These are phyloP conservation scores for Parathielavia hyrcaniae DNA, from an alignment of 495 filamentous ascomycete species.

Conservation along the genomic window DNA sequence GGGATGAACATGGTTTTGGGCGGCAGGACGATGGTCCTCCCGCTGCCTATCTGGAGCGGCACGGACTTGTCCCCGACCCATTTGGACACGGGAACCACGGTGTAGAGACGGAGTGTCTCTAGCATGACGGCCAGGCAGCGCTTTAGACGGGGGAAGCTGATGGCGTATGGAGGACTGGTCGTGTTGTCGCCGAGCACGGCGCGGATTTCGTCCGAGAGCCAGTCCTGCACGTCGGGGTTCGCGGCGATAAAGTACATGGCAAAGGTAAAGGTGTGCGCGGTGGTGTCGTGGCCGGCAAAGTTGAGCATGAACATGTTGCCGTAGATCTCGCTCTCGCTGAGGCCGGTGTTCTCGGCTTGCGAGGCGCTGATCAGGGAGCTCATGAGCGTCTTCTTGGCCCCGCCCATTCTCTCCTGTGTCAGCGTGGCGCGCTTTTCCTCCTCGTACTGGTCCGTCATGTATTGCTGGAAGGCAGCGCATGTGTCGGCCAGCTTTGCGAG, in stretches of 20 bases:
- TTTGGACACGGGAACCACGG: not conserved
- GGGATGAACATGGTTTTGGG: not conserved
- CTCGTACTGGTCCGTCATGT: conserved; percentile 28
- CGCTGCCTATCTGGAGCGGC: not conserved
- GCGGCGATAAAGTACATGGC: not conserved
- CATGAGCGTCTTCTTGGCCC: conserved; percentile 20
- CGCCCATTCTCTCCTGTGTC: conserved; percentile 19
- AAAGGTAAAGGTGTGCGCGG: conserved; percentile 35
- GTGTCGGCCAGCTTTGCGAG: conserved; percentile 30
- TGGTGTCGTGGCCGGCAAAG: conserved; percentile 52
- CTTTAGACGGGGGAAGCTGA: not conserved
- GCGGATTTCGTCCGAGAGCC: not conserved
- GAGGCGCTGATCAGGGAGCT: conserved; percentile 21
- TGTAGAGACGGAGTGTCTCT: not conserved
- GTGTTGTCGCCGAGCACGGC: not conserved
- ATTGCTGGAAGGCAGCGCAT: conserved; percentile 26
- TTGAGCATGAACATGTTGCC: conserved; percentile 53
- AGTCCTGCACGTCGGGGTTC: not conserved
- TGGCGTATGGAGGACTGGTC: not conserved
- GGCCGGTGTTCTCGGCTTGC: conserved; percentile 17
- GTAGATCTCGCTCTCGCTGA: conserved; percentile 37
- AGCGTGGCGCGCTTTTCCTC: conserved; percentile 16
- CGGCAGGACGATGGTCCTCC: not conserved
- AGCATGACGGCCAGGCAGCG: not conserved
- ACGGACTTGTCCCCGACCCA: not conserved